Evolutionary conservation across 2,329 filamentous ascomycete species (phyloP).

Genomic region (Coccinonectria pachysandricola): DNA sequence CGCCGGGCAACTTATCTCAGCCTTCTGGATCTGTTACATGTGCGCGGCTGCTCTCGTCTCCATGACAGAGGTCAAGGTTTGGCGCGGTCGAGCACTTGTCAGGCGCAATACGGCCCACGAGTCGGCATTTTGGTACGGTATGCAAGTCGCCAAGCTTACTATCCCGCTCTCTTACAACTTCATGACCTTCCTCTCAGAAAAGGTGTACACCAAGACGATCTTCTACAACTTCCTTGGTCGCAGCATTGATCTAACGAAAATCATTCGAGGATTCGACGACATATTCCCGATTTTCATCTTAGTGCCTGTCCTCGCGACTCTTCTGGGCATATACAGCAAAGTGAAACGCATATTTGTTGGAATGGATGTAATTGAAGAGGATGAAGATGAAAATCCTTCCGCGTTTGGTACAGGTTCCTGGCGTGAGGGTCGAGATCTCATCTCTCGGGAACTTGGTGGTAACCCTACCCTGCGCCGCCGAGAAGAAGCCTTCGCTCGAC

Average conservation of each 20-base stretch:
- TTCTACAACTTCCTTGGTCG: constrained; percentile 83
- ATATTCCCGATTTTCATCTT: constrained; percentile 85
- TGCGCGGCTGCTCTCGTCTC: constrained; percentile 78
- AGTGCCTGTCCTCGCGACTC: constrained; percentile 70
- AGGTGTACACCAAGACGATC: constrained; percentile 64
- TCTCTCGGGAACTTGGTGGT: constrained; percentile 73
- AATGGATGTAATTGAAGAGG: constrained; percentile 62
- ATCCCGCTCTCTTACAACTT: constrained; percentile 96
- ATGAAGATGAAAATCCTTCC: constrained; percentile 50
- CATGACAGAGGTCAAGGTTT: constrained; percentile 90
- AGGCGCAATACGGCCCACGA: constrained; percentile 85
- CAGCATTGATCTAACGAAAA: constrained; percentile 70
- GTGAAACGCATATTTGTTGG: constrained; percentile 74
- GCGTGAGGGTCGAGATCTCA: constrained; percentile 84
- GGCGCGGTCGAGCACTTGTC: constrained; percentile 87
- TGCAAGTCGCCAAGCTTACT: constrained; percentile 83
- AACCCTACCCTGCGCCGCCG: constrained; percentile 43
- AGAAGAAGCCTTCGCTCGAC: constrained; percentile 30
- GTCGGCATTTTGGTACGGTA: constrained; percentile 90
- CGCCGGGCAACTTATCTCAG: constrained; percentile 73
- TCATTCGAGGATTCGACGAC: constrained; percentile 76
- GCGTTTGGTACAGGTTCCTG: constrained; percentile 72
- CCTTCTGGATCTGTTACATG: constrained; percentile 93
- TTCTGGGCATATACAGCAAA: constrained; percentile 83
- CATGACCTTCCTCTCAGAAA: constrained; percentile 70